phyloP scores from a whole-genome alignment of 805 yeast species.

The Wickerhamomyces chaumierensis region DNA sequence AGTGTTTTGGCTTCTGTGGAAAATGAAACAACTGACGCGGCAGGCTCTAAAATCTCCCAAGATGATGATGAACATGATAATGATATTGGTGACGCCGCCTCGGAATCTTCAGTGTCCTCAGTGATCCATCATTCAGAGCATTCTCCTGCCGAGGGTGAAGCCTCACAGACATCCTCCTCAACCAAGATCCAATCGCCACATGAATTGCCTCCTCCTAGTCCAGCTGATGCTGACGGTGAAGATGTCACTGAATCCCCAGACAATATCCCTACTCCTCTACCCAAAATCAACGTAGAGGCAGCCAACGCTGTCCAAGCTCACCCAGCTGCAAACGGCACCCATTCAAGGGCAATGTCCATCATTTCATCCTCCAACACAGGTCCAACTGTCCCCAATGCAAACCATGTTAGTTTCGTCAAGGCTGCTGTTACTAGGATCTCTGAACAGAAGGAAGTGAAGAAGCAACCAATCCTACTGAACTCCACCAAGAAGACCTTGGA shows the following conservation, averaged over 20 bases:
- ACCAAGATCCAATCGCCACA: no score
- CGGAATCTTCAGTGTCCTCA: no score
- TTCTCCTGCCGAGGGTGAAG: neutral
- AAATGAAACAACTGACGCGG: no score
- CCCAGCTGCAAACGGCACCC: slow-evolving; percentile 11
- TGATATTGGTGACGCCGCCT: no score
- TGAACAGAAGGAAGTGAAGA: slow-evolving; percentile 48
- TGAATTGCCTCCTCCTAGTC: neutral
- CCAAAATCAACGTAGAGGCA: slow-evolving; percentile 5
- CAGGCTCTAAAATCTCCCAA: no score
- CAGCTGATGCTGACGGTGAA: slow-evolving; percentile 2
- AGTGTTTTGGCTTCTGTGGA: slow-evolving; percentile 4
- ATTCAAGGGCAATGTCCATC: slow-evolving; percentile 11
- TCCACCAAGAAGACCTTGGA: slow-evolving; percentile 21
- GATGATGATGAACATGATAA: no score
- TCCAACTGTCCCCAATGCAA: slow-evolving; percentile 15
- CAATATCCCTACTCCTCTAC: slow-evolving; percentile 10
- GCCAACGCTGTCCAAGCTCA: slow-evolving; percentile 4
- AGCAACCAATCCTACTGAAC: slow-evolving; percentile 25
- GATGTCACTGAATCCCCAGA: slow-evolving; percentile 9
- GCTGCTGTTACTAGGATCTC: slow-evolving; percentile 48
- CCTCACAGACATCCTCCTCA: no score
- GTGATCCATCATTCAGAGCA: neutral
- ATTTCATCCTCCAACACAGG: neutral
- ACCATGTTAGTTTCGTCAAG: slow-evolving; percentile 33